These are phyloP conservation scores for Bacterosira constricta DNA, from an alignment of 108 stramenopile genomes.

Conservation along the genomic window DNA sequence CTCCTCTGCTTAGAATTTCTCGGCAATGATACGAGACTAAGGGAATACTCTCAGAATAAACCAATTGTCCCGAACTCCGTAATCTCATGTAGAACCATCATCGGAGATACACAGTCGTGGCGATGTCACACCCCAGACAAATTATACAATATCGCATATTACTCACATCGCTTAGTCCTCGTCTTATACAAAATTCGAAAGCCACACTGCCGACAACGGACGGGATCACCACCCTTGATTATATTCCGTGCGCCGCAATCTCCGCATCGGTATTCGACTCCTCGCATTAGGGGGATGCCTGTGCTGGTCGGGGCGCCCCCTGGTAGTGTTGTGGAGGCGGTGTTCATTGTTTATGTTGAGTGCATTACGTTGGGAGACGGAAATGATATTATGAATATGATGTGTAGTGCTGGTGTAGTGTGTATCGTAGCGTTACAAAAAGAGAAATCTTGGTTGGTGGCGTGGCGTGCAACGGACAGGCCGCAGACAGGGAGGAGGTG, in stretches of 20 bases:
- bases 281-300: constrained; percentile 56
- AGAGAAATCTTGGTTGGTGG: no score
- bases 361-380: no score
- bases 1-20: constrained; percentile 37
- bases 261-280: constrained; percentile 90
- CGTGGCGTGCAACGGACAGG: no score
- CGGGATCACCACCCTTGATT: constrained; percentile 87
- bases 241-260: constrained; percentile 86
- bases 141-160: not conserved
- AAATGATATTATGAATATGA: no score
- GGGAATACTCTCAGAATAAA: not conserved
- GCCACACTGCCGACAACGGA: constrained; percentile 97
- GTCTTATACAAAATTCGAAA: constrained; percentile 98
- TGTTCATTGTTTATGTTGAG: no score
- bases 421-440: no score
- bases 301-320: not conserved
- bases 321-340: constrained; percentile 5
- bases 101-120: no score
- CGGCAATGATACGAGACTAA: constrained; percentile 20
- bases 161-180: constrained; percentile 93
- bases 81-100: constrained; percentile 55
- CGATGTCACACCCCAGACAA: no score
- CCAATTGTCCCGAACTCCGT: constrained; percentile 17
- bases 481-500: no score
- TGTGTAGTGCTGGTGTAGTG: no score